A percentile compares a stretch with the other conserved stretches of the same genome.
Conservation (phyloP, 2,329 filamentous ascomycete species). For the Colletotrichum brevisporum region DNA sequence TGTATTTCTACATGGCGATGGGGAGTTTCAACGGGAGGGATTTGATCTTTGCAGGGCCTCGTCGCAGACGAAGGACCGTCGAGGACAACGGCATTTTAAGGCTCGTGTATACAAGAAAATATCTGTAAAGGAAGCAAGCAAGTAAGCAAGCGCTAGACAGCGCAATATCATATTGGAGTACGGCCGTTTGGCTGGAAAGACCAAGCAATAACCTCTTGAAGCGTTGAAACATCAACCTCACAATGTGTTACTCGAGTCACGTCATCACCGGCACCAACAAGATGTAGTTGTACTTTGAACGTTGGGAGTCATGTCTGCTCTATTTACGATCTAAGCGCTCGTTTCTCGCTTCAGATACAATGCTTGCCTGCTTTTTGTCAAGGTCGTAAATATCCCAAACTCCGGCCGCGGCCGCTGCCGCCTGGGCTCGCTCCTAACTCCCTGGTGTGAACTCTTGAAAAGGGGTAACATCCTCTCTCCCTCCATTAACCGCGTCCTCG, state of each 20-base stretch:
- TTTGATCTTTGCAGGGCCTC: background rate
- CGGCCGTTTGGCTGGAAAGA: too few relatives aligned
- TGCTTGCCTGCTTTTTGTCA: background rate
- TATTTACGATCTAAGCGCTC: constrained; percentile 22
- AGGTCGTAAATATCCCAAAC: background rate
- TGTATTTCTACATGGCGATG: constrained; percentile 36
- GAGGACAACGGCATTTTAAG: constrained; percentile 3
- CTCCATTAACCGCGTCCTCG: too few relatives aligned
- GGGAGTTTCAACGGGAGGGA: constrained; percentile 30
- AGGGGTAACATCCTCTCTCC: too few relatives aligned
- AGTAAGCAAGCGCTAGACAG: constrained; percentile 3
- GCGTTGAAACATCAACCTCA: too few relatives aligned
- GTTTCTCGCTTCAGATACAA: constrained; percentile 5
- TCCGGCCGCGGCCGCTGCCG: background rate
- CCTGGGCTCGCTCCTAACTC: too few relatives aligned
- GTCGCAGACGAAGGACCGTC: background rate
- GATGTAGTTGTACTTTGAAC: background rate
- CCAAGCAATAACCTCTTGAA: too few relatives aligned
- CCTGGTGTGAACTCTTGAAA: too few relatives aligned
- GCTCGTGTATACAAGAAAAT: constrained; percentile 19
- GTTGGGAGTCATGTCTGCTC: background rate
- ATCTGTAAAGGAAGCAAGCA: constrained; percentile 11
- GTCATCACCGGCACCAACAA: background rate
- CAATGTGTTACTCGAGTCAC: too few relatives aligned
- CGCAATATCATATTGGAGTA: background rate